A percentile compares a stretch with the other conserved stretches of the same genome.
Evolutionary conservation across 805 yeast species (phyloP).

Genomic region (Hanseniaspora taiwanica): DNA sequence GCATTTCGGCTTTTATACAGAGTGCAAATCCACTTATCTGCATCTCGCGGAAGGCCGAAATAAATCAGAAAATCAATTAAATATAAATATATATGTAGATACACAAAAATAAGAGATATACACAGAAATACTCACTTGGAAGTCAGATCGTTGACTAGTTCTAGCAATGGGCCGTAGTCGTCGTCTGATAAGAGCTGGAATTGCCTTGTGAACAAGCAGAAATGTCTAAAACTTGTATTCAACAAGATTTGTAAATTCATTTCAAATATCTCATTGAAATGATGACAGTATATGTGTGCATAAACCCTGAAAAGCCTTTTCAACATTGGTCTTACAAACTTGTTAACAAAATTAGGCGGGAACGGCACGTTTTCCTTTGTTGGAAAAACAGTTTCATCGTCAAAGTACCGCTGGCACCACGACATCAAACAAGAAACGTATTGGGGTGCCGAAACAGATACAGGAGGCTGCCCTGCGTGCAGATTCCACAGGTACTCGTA

Average conservation of each 20-base stretch:
- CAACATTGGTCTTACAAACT: slow-evolving; percentile 69
- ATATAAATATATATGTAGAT: neutral
- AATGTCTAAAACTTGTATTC: slow-evolving; percentile 90
- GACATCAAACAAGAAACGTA: slow-evolving; percentile 87
- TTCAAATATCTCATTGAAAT: slow-evolving; percentile 88
- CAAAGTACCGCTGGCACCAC: slow-evolving; percentile 90
- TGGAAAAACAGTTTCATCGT: slow-evolving; percentile 84
- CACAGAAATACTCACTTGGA: slow-evolving; percentile 4
- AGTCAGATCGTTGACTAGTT: slow-evolving; percentile 44
- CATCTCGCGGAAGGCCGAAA: too few relatives aligned
- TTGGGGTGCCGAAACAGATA: slow-evolving; percentile 85
- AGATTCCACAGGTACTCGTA: slow-evolving; percentile 97
- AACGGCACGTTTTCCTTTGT: slow-evolving; percentile 84
- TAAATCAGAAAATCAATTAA: neutral
- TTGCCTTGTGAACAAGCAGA: slow-evolving; percentile 75
- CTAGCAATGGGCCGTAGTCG: slow-evolving; percentile 88
- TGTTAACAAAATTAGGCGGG: slow-evolving; percentile 64
- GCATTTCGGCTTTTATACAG: too few relatives aligned
- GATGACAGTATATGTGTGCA: slow-evolving; percentile 97
- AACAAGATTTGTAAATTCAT: slow-evolving; percentile 84
- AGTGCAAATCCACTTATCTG: too few relatives aligned
- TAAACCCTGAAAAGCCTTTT: slow-evolving; percentile 87
- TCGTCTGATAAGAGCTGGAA: slow-evolving; percentile 62
- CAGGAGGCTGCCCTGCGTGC: slow-evolving; percentile 52
- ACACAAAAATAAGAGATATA: neutral